Evolutionary conservation across 306 rosid genomes (phyloP), one percentile per base, ranked within the genome.

Genomic region (Inga oerstediana): DNA sequence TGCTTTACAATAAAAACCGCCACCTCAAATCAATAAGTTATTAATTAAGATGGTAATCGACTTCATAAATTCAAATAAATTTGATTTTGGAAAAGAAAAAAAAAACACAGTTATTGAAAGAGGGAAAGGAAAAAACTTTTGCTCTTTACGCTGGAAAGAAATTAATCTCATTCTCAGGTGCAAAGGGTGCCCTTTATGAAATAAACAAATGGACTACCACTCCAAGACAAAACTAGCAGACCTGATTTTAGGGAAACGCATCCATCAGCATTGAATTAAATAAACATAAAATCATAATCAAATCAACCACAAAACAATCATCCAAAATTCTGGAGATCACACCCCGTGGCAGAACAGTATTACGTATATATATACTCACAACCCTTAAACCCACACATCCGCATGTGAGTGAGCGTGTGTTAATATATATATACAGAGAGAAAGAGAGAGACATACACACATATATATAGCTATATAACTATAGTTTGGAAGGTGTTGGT

Each of bases 191-290:
- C 8, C 8, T 6, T 39, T 39, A 39, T 39, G 8, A 6, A 39
- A 39, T 6, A 39, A 39, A 39, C 8, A 39, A 39, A 39, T 6
- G 43, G 8, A 6, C 8, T 39, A 0, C 15, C 52, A 48, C 52
- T 48, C 15, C 12, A 48, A 48, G 54, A 61, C 15, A 32, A 12
- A 8, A 27, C 68, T 0, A 61, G 17, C 68, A 48, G 17, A 74
- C 46, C 78, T 30, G 67, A 67, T 46, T 54, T 79, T 39, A 67
- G 46, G 82, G 82, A n/a, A 13, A 79, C 22, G 27, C 16, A 49
- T 6, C 51, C 66, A 22, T 45, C 27, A 44, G 19, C 27, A 30
- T 30, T 2, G 10, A 65, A 65, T 65, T 72, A 12, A 22, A 41
- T 22, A 5, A 1, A 2, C 32, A 22, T 9, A 3, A n/a, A 44